Conservation (phyloP, 139 green algal genomes). For the Chloropicon primus region DNA sequence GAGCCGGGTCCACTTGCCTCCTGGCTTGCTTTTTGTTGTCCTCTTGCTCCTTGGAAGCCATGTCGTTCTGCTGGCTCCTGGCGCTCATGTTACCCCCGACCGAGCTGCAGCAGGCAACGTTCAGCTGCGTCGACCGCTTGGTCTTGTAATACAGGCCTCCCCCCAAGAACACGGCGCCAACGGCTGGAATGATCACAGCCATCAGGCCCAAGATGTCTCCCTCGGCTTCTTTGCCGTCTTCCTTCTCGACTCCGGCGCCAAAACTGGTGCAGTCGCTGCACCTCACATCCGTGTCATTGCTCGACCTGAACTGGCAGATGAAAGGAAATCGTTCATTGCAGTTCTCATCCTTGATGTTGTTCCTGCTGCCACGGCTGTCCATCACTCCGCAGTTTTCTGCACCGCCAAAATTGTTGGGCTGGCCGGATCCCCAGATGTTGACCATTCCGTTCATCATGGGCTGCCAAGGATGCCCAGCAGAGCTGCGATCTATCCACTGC, state of each 20-base stretch:
- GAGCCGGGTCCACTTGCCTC: too few species aligned
- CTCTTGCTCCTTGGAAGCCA: not conserved
- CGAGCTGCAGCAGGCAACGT: not conserved
- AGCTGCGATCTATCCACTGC: too few species aligned
- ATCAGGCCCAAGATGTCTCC: not conserved
- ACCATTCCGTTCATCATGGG: too few species aligned
- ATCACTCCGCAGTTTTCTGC: not conserved
- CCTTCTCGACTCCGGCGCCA: not conserved
- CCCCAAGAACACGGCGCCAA: not conserved
- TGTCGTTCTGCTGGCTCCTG: not conserved
- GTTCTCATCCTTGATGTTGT: not conserved
- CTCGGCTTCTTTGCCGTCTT: not conserved
- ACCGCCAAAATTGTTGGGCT: not conserved
- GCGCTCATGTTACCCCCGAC: not conserved
- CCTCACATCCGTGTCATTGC: not conserved
- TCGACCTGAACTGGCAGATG: not conserved
- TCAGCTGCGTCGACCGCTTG: not conserved
- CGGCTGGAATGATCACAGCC: not conserved
- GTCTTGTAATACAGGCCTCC: not conserved
- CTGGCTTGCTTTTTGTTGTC: not conserved
- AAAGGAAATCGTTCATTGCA: not conserved
- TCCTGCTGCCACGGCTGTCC: not conserved
- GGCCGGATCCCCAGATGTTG: not conserved
- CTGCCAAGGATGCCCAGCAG: too few species aligned
- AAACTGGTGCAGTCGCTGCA: not conserved